These are phyloP conservation scores for Podospora tetraspora DNA, from an alignment of 495 filamentous ascomycete species.

Conservation along the genomic window DNA sequence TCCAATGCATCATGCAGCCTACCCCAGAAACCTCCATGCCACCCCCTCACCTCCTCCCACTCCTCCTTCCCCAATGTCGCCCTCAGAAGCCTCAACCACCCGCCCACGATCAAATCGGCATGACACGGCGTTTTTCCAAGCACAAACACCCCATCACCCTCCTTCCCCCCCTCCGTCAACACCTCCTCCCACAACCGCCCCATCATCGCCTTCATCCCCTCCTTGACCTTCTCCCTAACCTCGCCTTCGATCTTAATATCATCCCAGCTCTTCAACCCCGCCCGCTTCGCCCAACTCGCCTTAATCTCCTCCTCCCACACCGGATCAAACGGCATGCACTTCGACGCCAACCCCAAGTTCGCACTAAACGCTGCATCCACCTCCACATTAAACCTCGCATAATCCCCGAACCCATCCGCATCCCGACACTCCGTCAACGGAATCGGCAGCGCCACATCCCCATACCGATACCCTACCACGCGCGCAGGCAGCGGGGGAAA, in stretches of 20 bases:
- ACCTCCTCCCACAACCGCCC: slow-evolving; percentile 11
- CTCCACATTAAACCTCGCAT: slow-evolving; percentile 43
- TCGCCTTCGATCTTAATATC: slow-evolving; percentile 41
- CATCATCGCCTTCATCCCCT: slow-evolving; percentile 26
- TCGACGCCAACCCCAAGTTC: slow-evolving; percentile 31
- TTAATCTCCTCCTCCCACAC: slow-evolving; percentile 35
- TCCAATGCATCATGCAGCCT: slow-evolving; percentile 44
- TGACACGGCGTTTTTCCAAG: slow-evolving; percentile 44
- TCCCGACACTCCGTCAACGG: slow-evolving; percentile 30
- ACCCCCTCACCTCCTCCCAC: slow-evolving; percentile 47
- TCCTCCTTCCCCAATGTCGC: slow-evolving; percentile 35
- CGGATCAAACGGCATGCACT: slow-evolving; percentile 43
- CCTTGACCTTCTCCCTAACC: slow-evolving; percentile 33
- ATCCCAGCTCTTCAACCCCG: slow-evolving; percentile 43
- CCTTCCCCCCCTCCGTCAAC: slow-evolving; percentile 31
- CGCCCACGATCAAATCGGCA: slow-evolving; percentile 61
- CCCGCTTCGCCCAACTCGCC: slow-evolving; percentile 44
- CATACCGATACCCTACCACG: neutral
- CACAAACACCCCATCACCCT: slow-evolving; percentile 45
- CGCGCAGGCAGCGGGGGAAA: slow-evolving; percentile 31
- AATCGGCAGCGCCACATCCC: slow-evolving; percentile 27
- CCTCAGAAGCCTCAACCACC: slow-evolving; percentile 49
- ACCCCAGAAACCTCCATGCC: slow-evolving; percentile 50
- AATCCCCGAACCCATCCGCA: slow-evolving; percentile 17
- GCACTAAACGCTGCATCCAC: slow-evolving; percentile 48